Base-by-base conservation (phyloP, 1,284 basidiomycete species). In the Marasmius fiardii region DNA sequence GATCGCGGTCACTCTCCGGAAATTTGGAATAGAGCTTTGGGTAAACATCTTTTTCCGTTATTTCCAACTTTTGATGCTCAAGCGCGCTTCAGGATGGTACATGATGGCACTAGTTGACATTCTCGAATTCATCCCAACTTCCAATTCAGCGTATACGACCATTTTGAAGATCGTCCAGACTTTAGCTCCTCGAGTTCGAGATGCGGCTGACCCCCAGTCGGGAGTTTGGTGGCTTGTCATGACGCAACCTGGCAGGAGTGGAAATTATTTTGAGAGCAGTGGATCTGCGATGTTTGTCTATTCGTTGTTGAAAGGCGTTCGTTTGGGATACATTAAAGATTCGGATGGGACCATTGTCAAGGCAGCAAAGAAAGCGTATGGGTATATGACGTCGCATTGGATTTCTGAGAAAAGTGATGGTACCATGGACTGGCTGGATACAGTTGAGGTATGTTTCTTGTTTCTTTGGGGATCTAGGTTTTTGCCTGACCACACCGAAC, bases 191-290 rank as follows among this genome's bases (percentile, higher is more conserved):
- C 65, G 63, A 16, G 60, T 79, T 5, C 63, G 67, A 18, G 67
- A 69, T 49, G 74, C 76, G 0, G 75, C 75, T 1, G 76, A 80
- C 57, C 63, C 66, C 14, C 50, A 56, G 6, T 68, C 67, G 4
- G 76, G 75, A 16, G 75, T 70, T 10, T 80, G 78, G 77, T 80
- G 78, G 78, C 69, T 79, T 26, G 76, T 80, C 4, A 68, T 80
- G 48, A 75, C 74, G 6, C 71, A 78, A 61, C 77, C 78, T 12
- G 76, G 75, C 10, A 62, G 75, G 14, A 64, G 63, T 41, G 69
- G 68, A 20, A 81, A 81, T 58, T 80, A 80, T 57, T 77, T 79
- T 58, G 78, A 81, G 68, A 78, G 76, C 65, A 77, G 75, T 56
- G 77, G 72, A 0, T 62, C 70, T 4, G 69, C 72, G 35, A 80